A percentile compares a stretch with the other conserved stretches of the same genome.
Conservation (phyloP, 805 yeast genomes). For the Candida orba region DNA sequence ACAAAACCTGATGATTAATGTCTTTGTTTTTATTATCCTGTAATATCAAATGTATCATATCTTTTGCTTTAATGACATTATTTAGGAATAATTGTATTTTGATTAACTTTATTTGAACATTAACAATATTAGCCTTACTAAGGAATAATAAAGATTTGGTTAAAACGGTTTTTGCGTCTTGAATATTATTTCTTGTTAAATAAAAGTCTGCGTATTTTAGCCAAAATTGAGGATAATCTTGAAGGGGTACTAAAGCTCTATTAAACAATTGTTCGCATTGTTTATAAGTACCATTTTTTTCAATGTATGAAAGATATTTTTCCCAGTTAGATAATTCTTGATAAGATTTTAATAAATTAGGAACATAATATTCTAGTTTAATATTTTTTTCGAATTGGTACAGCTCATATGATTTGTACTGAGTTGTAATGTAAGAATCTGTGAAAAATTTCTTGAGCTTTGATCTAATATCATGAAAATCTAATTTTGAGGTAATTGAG, state of each 20-base stretch:
- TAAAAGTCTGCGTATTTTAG: conserved; percentile 39
- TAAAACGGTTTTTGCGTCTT: conserved; percentile 33
- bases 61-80: conserved; percentile 30
- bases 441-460: conserved; percentile 40
- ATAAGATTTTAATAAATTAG: conserved; percentile 23
- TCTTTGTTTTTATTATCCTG: not conserved
- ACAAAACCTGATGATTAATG: not conserved
- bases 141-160: conserved; percentile 28
- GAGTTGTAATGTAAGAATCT: conserved; percentile 50
- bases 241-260: conserved; percentile 40
- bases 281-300: conserved; percentile 21
- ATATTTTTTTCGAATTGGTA: conserved; percentile 42
- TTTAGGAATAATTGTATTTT: conserved; percentile 37
- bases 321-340: conserved; percentile 56
- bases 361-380: conserved; percentile 31
- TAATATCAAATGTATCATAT: conserved; percentile 3
- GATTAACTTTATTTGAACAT: conserved; percentile 31
- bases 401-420: conserved; percentile 42
- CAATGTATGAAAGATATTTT: conserved; percentile 48
- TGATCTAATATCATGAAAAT: conserved; percentile 25
- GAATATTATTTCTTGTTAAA: conserved; percentile 24
- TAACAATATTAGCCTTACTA: conserved; percentile 17
- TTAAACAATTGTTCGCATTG: conserved; percentile 33
- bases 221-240: conserved; percentile 43
- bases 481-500: conserved; percentile 6